Conservation (phyloP, 495 filamentous ascomycete genomes). For the Haplographium delicatum region DNA sequence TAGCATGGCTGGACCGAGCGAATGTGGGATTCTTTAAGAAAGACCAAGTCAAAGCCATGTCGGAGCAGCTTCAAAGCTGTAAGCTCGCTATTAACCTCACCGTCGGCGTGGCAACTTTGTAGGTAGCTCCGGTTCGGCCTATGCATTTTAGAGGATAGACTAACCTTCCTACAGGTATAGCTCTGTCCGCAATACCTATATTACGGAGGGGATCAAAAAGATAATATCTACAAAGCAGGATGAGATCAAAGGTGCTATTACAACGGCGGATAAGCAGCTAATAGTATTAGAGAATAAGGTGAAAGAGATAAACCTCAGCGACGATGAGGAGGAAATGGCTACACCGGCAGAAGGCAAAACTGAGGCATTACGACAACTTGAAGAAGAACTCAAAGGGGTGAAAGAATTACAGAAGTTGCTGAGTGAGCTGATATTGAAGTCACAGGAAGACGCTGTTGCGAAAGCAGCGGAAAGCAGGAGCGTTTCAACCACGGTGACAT, state of each 20-base stretch:
- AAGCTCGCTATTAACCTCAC: conserved; percentile 30
- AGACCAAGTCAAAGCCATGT: conserved; percentile 30
- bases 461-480: conserved; percentile 16
- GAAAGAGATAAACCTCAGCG: conserved; percentile 26
- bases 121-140: conserved; percentile 14
- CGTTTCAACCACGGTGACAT: conserved; percentile 13
- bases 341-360: conserved; percentile 19
- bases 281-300: conserved; percentile 28
- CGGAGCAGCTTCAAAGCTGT: conserved; percentile 32
- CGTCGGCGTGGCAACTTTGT: conserved; percentile 34
- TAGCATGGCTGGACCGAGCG: conserved; percentile 31
- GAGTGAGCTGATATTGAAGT: conserved; percentile 28
- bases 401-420: conserved; percentile 29
- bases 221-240: conserved; percentile 27
- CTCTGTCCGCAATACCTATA: conserved; percentile 27
- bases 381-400: conserved; percentile 27
- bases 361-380: conserved; percentile 29
- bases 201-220: conserved; percentile 27
- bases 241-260: conserved; percentile 27
- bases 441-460: conserved; percentile 28
- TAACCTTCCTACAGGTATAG: conserved; percentile 29
- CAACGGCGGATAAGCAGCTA: conserved; percentile 27
- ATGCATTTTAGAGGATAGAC: conserved; percentile 1
- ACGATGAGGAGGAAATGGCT: conserved; percentile 22
- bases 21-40: conserved; percentile 34